Percentiles rank a stretch among this genome's conserved stretches.
Conservation (phyloP, 495 filamentous ascomycete species). For the Penicillium chermesinum region DNA sequence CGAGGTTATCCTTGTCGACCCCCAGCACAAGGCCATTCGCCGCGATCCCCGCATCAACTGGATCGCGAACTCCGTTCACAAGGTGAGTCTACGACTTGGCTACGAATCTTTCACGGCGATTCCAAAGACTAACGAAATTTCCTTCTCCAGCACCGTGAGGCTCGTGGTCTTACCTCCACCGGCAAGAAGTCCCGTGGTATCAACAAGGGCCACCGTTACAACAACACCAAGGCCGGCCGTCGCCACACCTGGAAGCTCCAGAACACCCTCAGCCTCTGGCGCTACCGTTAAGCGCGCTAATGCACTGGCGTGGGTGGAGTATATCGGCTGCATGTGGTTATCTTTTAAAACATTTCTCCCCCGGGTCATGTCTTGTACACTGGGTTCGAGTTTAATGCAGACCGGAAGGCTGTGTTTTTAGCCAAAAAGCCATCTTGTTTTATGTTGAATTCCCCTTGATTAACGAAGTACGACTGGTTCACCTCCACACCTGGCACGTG, state of each 20-base stretch:
- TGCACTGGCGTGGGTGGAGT: constrained; percentile 28
- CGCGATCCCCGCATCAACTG: constrained; percentile 99
- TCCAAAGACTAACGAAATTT: constrained; percentile 24
- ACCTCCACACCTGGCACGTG: constrained; percentile 16
- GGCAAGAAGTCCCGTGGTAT: constrained; percentile 99
- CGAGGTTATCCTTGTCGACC: constrained; percentile 99
- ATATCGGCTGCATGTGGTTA: constrained; percentile 41
- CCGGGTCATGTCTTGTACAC: constrained; percentile 27
- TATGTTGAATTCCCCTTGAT: constrained; percentile 32
- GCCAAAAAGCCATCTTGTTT: constrained; percentile 40
- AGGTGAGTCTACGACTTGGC: constrained; percentile 45
- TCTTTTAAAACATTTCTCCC: constrained; percentile 32
- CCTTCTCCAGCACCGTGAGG: constrained; percentile 74
- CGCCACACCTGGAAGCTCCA: constrained; percentile 99
- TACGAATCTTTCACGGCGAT: not conserved
- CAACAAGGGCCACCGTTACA: constrained; percentile 97
- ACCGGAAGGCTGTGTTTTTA: constrained; percentile 40
- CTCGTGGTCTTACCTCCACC: constrained; percentile 90
- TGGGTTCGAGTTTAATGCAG: constrained; percentile 40
- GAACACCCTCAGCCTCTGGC: constrained; percentile 95
- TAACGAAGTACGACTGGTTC: constrained; percentile 45
- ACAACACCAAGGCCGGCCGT: constrained; percentile 90
- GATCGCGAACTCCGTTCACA: constrained; percentile 99
- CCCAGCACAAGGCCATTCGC: constrained; percentile 99
- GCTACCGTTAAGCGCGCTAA: constrained; percentile 59